phyloP scores from a whole-genome alignment of 1,284 basidiomycete genomes.

The Boletus sp. region DNA sequence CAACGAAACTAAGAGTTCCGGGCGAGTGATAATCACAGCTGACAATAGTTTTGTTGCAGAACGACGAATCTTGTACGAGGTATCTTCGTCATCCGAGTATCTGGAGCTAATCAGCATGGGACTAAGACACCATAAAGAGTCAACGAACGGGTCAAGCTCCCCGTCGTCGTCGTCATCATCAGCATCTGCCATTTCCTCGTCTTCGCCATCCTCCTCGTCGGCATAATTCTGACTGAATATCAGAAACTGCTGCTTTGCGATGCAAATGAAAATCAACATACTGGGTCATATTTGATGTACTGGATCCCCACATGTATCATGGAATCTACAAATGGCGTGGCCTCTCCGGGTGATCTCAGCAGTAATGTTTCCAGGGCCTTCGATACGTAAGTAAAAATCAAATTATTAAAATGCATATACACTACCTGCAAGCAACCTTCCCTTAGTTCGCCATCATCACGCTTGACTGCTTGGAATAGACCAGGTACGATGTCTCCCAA shows the following conservation, averaged over 20 bases:
- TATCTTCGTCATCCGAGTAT: constrained; percentile 98
- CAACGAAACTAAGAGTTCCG: constrained; percentile 79
- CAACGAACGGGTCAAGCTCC: constrained; percentile 68
- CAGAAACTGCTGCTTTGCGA: constrained; percentile 5
- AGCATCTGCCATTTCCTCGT: constrained; percentile 80
- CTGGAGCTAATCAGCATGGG: constrained; percentile 44
- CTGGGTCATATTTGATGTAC: constrained; percentile 93
- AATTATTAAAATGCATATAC: constrained; percentile 13
- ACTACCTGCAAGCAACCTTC: constrained; percentile 75
- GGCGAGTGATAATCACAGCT: constrained; percentile 85
- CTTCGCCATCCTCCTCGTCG: constrained; percentile 76
- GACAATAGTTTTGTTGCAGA: constrained; percentile 90
- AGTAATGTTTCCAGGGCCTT: constrained; percentile 83
- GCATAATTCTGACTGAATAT: constrained; percentile 76
- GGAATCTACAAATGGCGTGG: constrained; percentile 69
- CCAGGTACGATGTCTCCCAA: constrained; percentile 68
- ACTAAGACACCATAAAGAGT: not conserved
- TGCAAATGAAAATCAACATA: constrained; percentile 44
- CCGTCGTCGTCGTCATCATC: constrained; percentile 82
- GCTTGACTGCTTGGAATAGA: constrained; percentile 65
- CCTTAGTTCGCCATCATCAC: constrained; percentile 80
- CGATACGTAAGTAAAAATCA: constrained; percentile 10
- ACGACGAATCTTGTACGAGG: constrained; percentile 97
- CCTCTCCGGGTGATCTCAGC: constrained; percentile 82
- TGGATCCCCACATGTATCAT: constrained; percentile 74